Percentiles rank a stretch among this genome's conserved stretches.
phyloP scores from a whole-genome alignment of 176 grass and related monocot species.

The Hyparrhenia diplandra region DNA sequence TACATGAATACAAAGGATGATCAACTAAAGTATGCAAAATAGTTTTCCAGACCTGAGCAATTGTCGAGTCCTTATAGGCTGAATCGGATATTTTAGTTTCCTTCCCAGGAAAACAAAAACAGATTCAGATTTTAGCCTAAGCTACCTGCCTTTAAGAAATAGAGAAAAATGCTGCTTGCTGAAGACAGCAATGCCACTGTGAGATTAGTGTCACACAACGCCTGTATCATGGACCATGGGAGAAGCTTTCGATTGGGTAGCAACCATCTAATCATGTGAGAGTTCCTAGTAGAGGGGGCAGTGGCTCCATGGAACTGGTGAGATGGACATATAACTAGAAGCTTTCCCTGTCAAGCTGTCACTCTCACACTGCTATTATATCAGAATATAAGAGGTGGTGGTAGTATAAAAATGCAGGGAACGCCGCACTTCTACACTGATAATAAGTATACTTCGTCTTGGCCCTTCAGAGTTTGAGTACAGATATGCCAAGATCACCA shows the following conservation, averaged over 20 bases:
- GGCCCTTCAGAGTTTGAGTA: neutral
- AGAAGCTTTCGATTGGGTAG: neutral
- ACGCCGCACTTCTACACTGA: neutral
- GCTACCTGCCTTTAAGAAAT: neutral
- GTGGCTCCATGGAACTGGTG: slow-evolving; percentile 16
- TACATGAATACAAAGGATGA: neutral
- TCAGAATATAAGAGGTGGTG: neutral
- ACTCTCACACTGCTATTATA: neutral
- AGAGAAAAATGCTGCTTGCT: neutral
- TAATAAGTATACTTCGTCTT: neutral
- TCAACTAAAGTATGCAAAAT: neutral
- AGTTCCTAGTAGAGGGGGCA: neutral
- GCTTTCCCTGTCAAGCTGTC: neutral
- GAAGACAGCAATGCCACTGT: neutral
- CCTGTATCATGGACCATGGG: neutral
- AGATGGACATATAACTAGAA: slow-evolving; percentile 16
- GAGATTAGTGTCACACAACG: neutral
- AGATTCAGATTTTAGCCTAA: neutral
- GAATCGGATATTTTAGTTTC: neutral
- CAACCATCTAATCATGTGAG: slow-evolving; percentile 6
- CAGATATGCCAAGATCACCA: neutral
- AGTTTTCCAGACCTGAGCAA: neutral
- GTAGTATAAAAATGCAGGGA: slow-evolving; percentile 2
- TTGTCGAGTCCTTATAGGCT: neutral
- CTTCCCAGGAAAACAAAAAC: neutral